Conservation (phyloP, 2,329 filamentous ascomycete species). For the Cordyceps militaris region DNA sequence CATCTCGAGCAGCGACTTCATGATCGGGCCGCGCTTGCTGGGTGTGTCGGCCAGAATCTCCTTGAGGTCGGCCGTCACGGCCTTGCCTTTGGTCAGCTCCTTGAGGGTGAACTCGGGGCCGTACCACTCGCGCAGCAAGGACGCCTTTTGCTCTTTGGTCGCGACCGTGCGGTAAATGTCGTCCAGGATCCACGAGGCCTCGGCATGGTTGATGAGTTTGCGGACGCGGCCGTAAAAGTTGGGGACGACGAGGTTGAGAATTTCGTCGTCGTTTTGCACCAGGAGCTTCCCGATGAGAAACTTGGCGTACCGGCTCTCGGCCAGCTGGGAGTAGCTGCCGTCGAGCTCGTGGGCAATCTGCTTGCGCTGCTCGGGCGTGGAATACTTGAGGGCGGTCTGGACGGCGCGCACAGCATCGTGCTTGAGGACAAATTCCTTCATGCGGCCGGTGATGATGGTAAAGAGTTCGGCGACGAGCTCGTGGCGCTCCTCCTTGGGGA, state of each 20-base stretch:
- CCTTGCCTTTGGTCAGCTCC: slow-evolving; percentile 48
- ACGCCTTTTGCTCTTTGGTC: slow-evolving; percentile 76
- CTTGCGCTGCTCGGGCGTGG: slow-evolving; percentile 73
- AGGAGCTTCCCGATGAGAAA: slow-evolving; percentile 94
- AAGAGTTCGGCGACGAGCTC: slow-evolving; percentile 85
- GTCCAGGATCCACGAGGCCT: slow-evolving; percentile 95
- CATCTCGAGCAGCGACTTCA: slow-evolving; percentile 76
- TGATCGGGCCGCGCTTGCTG: slow-evolving; percentile 79
- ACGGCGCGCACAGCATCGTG: slow-evolving; percentile 96
- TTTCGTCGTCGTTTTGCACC: slow-evolving; percentile 82
- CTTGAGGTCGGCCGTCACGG: slow-evolving; percentile 60
- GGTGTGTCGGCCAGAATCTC: slow-evolving; percentile 69
- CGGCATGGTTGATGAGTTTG: slow-evolving; percentile 89
- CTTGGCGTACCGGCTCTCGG: slow-evolving; percentile 95
- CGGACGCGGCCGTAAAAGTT: slow-evolving; percentile 94
- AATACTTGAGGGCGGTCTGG: slow-evolving; percentile 95
- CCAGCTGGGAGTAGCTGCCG: slow-evolving; percentile 75
- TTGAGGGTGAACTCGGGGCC: slow-evolving; percentile 86
- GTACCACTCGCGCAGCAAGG: slow-evolving; percentile 89
- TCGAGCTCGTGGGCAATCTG: slow-evolving; percentile 81
- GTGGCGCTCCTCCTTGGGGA: slow-evolving; percentile 82
- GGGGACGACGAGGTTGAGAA: slow-evolving; percentile 79
- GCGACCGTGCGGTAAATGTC: slow-evolving; percentile 90
- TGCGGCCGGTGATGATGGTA: slow-evolving; percentile 78
- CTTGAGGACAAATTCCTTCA: slow-evolving; percentile 96